Base-by-base conservation (phyloP, 768 basidiomycete genomes). In the Plicaturopsis crispa region DNA sequence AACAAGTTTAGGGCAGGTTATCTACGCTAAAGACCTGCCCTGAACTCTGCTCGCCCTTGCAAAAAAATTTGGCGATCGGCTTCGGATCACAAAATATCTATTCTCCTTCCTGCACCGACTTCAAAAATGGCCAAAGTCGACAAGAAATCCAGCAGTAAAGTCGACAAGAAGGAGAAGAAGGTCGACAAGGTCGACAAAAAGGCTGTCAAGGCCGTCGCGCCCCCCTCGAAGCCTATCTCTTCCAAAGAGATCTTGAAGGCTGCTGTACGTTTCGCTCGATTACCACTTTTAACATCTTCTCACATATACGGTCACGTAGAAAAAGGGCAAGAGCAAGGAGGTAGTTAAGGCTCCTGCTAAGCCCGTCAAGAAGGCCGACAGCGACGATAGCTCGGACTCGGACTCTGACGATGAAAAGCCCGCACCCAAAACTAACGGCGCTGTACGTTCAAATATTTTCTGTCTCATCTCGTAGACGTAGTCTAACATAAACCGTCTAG, bases 171-270 rank as follows among this genome's bases (percentile, higher is more conserved):
- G 28, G 48, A 43, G 38, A 50, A 61, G 45, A 66, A 64, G 46
- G 49, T 51, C n/a, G 61, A 55, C 33, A 63, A 65, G 47, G 63
- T 63, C 49, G 46, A 47, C 5, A 48, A 51, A 30, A 45, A 58
- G 31, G 20, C 40, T 17, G 33, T 44, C 39, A 48, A 49, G 26
- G 30, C 43, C 8, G 41, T 38, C 14, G 51, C 58, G 47, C 35
- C 43, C 36, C n/a, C n/a, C n/a, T n/a, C n/a, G n/a, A 42, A 49
- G 6, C 59, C 59, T n/a, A 46, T 49, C 12, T 63, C 66, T 4
- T 58, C 67, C 11, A 70, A 63, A 44, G 65, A 66, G 35, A 67
- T 67, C 17, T 51, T 69, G 11, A 73, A 67, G 48, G 66, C 62
- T 26, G 60, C 59, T 41, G 45, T 50, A 56, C 20, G 18, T 41